Conservation (phyloP, 371 early-diverging fungal species). For the Mucor ambiguus region DNA sequence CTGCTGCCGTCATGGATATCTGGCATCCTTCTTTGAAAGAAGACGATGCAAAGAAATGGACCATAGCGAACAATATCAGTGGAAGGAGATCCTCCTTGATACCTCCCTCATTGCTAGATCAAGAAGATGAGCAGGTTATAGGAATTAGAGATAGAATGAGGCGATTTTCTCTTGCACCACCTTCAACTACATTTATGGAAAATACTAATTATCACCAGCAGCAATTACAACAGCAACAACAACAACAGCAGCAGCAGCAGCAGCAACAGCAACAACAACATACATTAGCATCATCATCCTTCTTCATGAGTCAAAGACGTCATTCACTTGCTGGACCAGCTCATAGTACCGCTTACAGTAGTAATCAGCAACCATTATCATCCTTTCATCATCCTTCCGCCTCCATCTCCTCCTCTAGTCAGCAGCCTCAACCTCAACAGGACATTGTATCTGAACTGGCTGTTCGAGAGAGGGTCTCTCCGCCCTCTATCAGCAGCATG, state of each 20-base stretch:
- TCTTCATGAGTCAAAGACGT: constrained; percentile 31
- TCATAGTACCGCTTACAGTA: background rate
- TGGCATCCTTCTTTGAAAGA: constrained; percentile 35
- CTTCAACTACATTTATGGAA: background rate
- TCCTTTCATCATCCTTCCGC: background rate
- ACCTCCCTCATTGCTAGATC: constrained; percentile 17
- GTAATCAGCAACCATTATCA: background rate
- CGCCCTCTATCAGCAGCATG: background rate
- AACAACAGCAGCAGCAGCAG: background rate
- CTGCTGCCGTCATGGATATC: constrained; percentile 41
- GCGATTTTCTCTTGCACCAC: constrained; percentile 38
- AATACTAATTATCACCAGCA: background rate
- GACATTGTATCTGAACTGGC: constrained; percentile 6
- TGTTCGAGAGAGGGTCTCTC: background rate
- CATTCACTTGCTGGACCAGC: constrained; percentile 41
- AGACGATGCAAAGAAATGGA: constrained; percentile 10
- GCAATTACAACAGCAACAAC: background rate
- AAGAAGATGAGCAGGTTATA: background rate
- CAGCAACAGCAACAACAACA: background rate
- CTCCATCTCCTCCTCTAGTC: background rate
- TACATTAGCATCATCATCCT: background rate
- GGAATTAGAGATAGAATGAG: constrained; percentile 33
- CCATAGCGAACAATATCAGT: background rate
- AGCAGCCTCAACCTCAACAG: background rate
- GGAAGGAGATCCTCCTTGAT: constrained; percentile 6